phyloP scores from a whole-genome alignment of 2,329 filamentous ascomycete genomes.

The Colletotrichum falcatum region DNA sequence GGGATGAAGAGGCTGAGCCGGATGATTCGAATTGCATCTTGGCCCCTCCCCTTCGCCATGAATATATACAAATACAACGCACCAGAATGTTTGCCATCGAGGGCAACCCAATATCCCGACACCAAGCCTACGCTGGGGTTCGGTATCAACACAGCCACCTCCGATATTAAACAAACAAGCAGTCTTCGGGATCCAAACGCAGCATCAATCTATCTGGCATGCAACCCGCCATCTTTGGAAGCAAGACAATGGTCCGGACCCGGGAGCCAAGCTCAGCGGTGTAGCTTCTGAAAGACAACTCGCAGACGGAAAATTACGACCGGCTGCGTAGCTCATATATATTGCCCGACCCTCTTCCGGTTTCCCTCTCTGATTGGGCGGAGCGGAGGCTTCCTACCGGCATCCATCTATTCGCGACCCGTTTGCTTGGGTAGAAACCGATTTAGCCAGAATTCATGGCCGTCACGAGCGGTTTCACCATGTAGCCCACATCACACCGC shows the following conservation, averaged over 20 bases:
- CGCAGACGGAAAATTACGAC: too few species aligned
- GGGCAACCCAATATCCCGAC: neutral
- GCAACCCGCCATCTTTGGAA: neutral
- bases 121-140: neutral
- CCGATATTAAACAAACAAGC: neutral
- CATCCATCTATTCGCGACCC: neutral
- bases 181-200: neutral
- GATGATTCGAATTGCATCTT: accelerated
- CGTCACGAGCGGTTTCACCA: neutral
- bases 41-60: accelerated
- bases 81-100: neutral
- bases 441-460: constrained; percentile 25
- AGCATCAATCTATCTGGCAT: neutral
- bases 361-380: neutral
- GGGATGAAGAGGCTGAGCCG: neutral
- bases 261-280: neutral
- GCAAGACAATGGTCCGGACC: neutral
- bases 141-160: neutral
- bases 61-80: neutral
- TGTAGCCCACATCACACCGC: neutral
- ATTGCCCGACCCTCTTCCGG: neutral
- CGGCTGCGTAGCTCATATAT: too few species aligned
- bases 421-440: neutral
- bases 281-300: neutral
- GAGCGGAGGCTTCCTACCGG: constrained; percentile 13